These are phyloP conservation scores for Abortiporus biennis DNA, from an alignment of 1,284 basidiomycete species.

Conservation along the genomic window DNA sequence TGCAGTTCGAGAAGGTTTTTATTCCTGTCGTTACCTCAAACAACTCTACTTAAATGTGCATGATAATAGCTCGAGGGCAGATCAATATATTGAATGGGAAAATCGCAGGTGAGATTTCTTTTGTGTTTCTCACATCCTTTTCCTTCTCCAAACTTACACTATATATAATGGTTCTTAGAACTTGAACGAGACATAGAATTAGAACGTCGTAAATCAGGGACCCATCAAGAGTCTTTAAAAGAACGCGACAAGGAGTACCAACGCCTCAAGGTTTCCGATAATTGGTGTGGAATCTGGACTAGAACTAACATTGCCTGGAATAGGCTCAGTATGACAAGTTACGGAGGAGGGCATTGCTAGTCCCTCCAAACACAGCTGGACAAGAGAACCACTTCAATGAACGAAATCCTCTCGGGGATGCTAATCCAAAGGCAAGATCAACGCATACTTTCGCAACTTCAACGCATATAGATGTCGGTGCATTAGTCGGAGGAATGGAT, in stretches of 20 bases:
- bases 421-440: background rate
- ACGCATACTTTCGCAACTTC: background rate
- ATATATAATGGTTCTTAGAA: conserved; percentile 33
- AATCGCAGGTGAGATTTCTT: conserved; percentile 40
- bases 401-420: background rate
- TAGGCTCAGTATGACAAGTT: conserved; percentile 69
- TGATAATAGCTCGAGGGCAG: conserved; percentile 64
- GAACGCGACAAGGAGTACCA: conserved; percentile 83
- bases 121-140: background rate
- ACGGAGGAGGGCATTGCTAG: conserved; percentile 70
- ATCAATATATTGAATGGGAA: conserved; percentile 66
- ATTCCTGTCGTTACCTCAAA: conserved; percentile 1
- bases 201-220: conserved; percentile 66
- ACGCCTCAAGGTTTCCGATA: conserved; percentile 61
- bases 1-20: conserved; percentile 68
- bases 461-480: conserved; percentile 37
- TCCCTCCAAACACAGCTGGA: conserved; percentile 16
- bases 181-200: conserved; percentile 73
- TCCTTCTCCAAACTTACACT: background rate
- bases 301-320: background rate
- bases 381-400: background rate
- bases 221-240: conserved; percentile 65
- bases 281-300: background rate
- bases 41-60: background rate
- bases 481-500: conserved; percentile 66